Evolutionary conservation across 306 rosid genomes (phyloP).

Genomic region (Dalbergia cochinchinensis): DNA sequence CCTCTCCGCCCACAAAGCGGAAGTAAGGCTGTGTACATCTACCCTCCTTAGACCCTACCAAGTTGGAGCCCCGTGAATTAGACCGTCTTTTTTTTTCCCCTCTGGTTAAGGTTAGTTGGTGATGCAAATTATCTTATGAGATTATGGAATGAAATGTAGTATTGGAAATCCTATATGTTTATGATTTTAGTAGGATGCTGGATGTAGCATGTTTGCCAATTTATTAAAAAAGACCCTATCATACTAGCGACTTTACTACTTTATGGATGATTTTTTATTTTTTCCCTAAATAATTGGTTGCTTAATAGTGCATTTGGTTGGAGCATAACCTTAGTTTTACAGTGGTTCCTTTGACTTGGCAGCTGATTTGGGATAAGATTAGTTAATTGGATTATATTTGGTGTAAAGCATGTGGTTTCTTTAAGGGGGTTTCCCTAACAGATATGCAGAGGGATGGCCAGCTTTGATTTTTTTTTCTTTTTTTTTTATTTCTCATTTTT

Average conservation of each 20-base stretch:
- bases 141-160: constrained; percentile 29
- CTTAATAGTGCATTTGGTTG: neutral
- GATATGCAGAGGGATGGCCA: neutral
- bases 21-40: too few species aligned
- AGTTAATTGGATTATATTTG: neutral
- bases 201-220: neutral
- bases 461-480: neutral
- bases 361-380: neutral
- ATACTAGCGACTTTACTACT: constrained; percentile 9
- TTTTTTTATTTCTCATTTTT: neutral
- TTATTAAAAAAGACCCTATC: neutral
- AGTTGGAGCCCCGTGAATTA: too few species aligned
- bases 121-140: constrained; percentile 9
- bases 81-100: too few species aligned
- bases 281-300: neutral
- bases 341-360: neutral
- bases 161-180: constrained; percentile 4
- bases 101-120: constrained; percentile 3
- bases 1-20: too few species aligned
- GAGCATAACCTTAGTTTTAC: neutral
- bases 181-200: neutral
- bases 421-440: neutral
- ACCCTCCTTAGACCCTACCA: too few species aligned
- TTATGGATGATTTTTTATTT: neutral
- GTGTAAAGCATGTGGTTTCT: neutral